Conservation (phyloP, 352 stramenopile genomes). For the Pythium periplocum region DNA sequence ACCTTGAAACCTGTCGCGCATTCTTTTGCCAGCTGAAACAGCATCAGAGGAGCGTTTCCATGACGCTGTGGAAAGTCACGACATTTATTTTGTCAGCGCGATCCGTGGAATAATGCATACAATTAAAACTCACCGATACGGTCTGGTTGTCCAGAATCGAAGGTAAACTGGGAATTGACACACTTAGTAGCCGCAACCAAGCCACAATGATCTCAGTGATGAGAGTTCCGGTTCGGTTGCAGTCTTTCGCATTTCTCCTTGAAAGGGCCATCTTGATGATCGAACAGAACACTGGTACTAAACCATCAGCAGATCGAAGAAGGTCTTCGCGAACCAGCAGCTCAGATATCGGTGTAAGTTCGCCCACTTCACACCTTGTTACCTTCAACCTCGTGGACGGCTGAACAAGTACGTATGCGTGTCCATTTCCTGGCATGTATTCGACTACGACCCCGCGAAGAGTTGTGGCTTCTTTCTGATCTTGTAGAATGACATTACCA, state of each 20-base stretch:
- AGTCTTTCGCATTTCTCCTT: too few relatives aligned
- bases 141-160: conserved; percentile 64
- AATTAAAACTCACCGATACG: conserved; percentile 31
- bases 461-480: background rate
- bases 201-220: conserved; percentile 35
- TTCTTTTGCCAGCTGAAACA: conserved; percentile 62
- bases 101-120: too few relatives aligned
- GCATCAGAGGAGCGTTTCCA: conserved; percentile 46
- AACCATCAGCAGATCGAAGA: background rate
- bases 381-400: too few relatives aligned
- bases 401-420: conserved; percentile 4
- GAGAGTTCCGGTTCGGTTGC: background rate
- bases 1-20: conserved; percentile 35
- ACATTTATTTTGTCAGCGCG: too few relatives aligned
- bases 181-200: conserved; percentile 53
- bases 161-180: conserved; percentile 33
- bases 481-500: conserved; percentile 22
- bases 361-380: too few relatives aligned
- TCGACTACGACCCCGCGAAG: conserved; percentile 21
- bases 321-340: background rate
- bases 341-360: background rate
- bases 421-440: conserved; percentile 35
- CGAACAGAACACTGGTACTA: background rate
- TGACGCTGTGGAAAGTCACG: conserved; percentile 27
- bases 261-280: background rate